A percentile compares a stretch with the other conserved stretches of the same genome.
phyloP scores from a whole-genome alignment of 306 rosid genomes.

The Pterocarpus santalinus region DNA sequence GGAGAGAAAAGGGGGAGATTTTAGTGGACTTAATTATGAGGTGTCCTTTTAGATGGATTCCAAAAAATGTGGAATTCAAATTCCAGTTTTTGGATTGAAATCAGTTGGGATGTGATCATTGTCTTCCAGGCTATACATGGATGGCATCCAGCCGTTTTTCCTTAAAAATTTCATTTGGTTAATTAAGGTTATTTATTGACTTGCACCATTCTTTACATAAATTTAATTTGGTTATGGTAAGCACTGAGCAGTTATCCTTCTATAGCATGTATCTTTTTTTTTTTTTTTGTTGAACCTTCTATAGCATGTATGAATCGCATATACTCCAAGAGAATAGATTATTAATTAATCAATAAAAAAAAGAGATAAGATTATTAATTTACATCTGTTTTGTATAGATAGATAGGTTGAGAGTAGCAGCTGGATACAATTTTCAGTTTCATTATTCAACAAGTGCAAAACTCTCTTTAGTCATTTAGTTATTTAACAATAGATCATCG shows the following conservation, averaged over 20 bases:
- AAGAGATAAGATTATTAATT: neutral
- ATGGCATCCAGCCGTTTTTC: slow-evolving; percentile 38
- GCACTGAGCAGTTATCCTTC: neutral
- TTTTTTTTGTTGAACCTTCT: too few relatives aligned
- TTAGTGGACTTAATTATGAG: slow-evolving; percentile 44
- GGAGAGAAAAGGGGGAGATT: slow-evolving; percentile 46
- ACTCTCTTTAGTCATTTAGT: too few relatives aligned
- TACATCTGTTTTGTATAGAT: neutral
- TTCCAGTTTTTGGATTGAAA: slow-evolving; percentile 28
- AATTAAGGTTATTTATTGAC: slow-evolving; percentile 2
- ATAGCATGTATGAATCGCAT: neutral
- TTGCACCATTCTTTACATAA: neutral
- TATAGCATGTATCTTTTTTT: neutral
- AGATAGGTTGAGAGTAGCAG: neutral
- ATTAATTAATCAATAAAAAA: too few relatives aligned
- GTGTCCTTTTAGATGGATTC: slow-evolving; percentile 35
- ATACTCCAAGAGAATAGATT: neutral
- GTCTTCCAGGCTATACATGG: slow-evolving; percentile 20
- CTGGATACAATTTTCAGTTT: neutral
- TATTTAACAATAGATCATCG: too few relatives aligned
- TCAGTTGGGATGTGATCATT: slow-evolving; percentile 27
- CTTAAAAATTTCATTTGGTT: slow-evolving; percentile 12
- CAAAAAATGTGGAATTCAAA: slow-evolving; percentile 31
- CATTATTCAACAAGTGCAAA: neutral
- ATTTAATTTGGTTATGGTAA: neutral